phyloP scores from a whole-genome alignment of 2,329 filamentous ascomycete genomes.

The Colletotrichum sp. region DNA sequence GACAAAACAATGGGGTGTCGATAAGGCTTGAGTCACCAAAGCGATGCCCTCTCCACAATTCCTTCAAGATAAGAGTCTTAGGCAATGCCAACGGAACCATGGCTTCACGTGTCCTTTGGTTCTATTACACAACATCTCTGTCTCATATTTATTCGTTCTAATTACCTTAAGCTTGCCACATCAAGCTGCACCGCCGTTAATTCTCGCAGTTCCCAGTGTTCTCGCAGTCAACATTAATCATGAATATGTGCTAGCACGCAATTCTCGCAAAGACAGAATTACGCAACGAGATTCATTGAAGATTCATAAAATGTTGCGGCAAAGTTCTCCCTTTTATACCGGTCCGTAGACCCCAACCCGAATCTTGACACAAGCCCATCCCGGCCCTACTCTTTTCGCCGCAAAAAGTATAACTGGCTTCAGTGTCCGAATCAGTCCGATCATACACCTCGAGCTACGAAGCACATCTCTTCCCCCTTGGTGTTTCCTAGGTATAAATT shows the following conservation, averaged over 20 bases:
- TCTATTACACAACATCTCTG: not conserved
- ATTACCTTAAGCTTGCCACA: not conserved
- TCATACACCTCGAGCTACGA: no score
- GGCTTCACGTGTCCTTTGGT: not conserved
- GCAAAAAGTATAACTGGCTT: no score
- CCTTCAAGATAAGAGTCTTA: not conserved
- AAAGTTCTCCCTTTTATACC: not conserved
- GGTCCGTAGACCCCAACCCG: no score
- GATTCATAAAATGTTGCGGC: not conserved
- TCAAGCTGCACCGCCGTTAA: not conserved
- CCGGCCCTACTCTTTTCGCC: no score
- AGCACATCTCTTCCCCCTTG: no score
- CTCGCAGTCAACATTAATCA: not conserved
- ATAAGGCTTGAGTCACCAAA: not conserved
- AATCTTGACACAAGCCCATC: no score
- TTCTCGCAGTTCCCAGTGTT: not conserved
- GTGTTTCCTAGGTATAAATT: no score
- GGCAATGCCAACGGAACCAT: fast-evolving
- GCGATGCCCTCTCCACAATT: not conserved
- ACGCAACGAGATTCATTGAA: not conserved
- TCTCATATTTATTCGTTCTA: not conserved
- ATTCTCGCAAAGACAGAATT: no score
- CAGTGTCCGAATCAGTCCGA: no score
- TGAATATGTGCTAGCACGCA: not conserved
- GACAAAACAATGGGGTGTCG: no score